phyloP scores from a whole-genome alignment of 2,329 filamentous ascomycete genomes.

The Stachybotrys chartarum region DNA sequence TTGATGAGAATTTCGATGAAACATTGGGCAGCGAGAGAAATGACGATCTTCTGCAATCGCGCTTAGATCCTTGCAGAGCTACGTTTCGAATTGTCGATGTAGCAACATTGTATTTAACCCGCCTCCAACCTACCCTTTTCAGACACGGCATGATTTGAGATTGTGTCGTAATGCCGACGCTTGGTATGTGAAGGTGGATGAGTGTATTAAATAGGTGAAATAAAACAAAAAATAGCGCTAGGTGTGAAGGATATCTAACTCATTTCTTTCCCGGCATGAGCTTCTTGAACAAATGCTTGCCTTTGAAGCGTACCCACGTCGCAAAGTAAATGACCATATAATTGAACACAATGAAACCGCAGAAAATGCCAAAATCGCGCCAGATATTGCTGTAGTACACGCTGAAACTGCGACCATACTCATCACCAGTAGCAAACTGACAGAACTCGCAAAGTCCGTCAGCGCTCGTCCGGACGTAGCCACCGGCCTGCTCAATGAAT shows the following conservation, averaged over 20 bases:
- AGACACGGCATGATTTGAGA: too few relatives aligned
- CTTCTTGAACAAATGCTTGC: conserved; percentile 27
- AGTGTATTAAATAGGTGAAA: too few relatives aligned
- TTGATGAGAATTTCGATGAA: too few relatives aligned
- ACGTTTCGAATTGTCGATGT: too few relatives aligned
- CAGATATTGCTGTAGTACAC: conserved; percentile 55
- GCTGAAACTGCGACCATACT: conserved; percentile 53
- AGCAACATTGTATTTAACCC: too few relatives aligned
- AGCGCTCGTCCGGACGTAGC: conserved; percentile 50
- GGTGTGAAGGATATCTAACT: not conserved
- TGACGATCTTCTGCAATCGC: too few relatives aligned
- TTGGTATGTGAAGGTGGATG: too few relatives aligned
- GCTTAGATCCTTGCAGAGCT: too few relatives aligned
- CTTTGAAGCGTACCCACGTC: conserved; percentile 31
- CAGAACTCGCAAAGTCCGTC: conserved; percentile 58
- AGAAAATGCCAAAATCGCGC: conserved; percentile 60
- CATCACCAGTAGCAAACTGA: conserved; percentile 51
- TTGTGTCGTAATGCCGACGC: too few relatives aligned
- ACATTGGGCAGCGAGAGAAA: too few relatives aligned
- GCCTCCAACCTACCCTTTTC: too few relatives aligned
- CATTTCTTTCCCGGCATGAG: conserved; percentile 17
- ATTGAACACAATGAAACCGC: conserved; percentile 58
- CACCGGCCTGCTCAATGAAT: conserved; percentile 47
- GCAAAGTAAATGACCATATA: conserved; percentile 33
- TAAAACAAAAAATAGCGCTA: too few relatives aligned